phyloP scores from a whole-genome alignment of 1,284 basidiomycete genomes.

The Cryptococcus floricola region DNA sequence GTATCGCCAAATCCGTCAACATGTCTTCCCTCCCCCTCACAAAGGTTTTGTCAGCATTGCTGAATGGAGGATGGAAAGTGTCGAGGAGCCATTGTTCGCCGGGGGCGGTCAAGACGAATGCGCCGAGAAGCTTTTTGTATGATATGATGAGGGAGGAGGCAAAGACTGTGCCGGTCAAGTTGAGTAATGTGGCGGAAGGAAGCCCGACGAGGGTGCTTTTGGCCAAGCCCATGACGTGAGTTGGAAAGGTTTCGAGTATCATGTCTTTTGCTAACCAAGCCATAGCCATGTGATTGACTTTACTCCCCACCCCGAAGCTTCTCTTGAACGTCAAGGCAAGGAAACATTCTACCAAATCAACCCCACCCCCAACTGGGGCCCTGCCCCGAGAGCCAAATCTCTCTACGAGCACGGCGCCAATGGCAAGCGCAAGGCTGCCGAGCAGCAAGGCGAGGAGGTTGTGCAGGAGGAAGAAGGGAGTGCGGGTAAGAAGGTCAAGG shows the following conservation, averaged over 20 bases:
- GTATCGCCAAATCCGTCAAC: slow-evolving; percentile 61
- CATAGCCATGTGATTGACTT: slow-evolving; percentile 67
- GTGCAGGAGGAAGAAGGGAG: not conserved
- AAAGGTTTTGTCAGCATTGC: slow-evolving; percentile 76
- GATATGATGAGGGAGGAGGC: slow-evolving; percentile 83
- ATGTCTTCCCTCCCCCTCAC: slow-evolving; percentile 54
- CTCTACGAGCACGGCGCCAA: not conserved
- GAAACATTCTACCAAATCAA: slow-evolving; percentile 88
- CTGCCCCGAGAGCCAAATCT: slow-evolving; percentile 49
- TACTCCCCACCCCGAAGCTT: slow-evolving; percentile 63
- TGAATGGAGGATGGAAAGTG: slow-evolving; percentile 77
- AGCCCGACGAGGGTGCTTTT: slow-evolving; percentile 67
- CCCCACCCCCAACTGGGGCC: slow-evolving; percentile 89
- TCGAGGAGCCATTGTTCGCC: slow-evolving; percentile 85
- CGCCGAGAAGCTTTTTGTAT: slow-evolving; percentile 66
- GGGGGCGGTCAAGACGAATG: slow-evolving; percentile 88
- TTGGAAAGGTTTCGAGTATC: slow-evolving; percentile 7
- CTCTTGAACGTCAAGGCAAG: slow-evolving; percentile 53
- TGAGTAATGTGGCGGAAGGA: slow-evolving; percentile 68
- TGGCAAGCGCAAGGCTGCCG: not conserved
- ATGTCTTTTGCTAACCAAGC: slow-evolving; percentile 10
- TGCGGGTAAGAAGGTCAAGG: slow-evolving; percentile 9
- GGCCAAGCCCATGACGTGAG: slow-evolving; percentile 63
- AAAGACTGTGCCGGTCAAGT: slow-evolving; percentile 68
- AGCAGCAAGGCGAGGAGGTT: not conserved